Evolutionary conservation across 345 rosid species (phyloP), one percentile per base, ranked within the genome.

Genomic region (Heritiera fomes): DNA sequence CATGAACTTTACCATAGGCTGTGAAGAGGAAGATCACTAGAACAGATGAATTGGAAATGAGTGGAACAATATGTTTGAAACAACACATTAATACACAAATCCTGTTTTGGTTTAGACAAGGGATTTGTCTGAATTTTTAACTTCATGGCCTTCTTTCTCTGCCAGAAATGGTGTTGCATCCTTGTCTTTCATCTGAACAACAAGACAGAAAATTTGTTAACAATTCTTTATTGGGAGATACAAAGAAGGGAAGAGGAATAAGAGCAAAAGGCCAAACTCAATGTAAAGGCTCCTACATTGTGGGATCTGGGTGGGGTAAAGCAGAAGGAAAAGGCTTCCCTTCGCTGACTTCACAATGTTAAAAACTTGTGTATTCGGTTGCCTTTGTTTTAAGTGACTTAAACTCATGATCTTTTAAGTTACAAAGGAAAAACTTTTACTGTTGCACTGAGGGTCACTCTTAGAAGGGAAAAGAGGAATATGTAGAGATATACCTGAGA

Each of bases 101-200:
- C 12, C 58, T 38, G 79, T 63, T 56, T 15, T 75, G 55, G 32
- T 43, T 87, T 83, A 95, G 45, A 92, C 98, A 73, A 88, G 86
- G 66, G 98, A 88, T 82, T 91, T 93, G 73, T 87, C 77, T 66
- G 85, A 71, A 81, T 91, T 96, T 84, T 90, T 96, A 34, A 81
- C 87, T 61, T 92, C 98, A 18, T 84, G 93, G 62, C 84, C 84
- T 70, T 93, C 97, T 75, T 90, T 90, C 13, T 93, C 97, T 85
- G 77, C 88, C 78, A 90, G 73, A 69, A 93, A 86, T 72, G 92
- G 90, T 63, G 97, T 87, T 66, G 80, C 88, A 55, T 94, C 99
- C 74, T 90, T 92, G 14, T 95, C 98, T 82, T 95, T 93, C 86
- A 89, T 74, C 99, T 95, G 81, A 58, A 23, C 17, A 15, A 53